A percentile compares a stretch with the other conserved stretches of the same genome.
phyloP scores from a whole-genome alignment of 164 flowering plant genomes.

The Vitis cinerea region DNA sequence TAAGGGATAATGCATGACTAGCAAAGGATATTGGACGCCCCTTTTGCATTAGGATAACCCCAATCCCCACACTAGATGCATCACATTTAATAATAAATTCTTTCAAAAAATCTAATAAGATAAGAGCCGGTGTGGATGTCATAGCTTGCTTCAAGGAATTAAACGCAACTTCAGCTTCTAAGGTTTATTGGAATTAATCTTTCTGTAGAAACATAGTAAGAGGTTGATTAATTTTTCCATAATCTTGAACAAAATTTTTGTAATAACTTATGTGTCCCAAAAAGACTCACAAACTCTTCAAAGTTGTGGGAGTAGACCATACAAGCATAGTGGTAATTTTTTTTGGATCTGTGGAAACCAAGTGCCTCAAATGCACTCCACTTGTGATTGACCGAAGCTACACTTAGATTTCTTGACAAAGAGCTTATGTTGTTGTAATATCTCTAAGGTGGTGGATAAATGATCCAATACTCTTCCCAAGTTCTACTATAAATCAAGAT shows the following conservation, averaged over 20 bases:
- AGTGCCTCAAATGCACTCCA: constrained; percentile 10
- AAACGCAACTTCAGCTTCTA: neutral
- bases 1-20: too few relatives aligned
- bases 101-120: neutral
- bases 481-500: constrained; percentile 1
- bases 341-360: neutral
- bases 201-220: neutral
- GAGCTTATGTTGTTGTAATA: neutral
- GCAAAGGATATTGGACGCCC: too few relatives aligned
- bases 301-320: neutral
- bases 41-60: neutral
- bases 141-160: neutral
- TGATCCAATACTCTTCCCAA: neutral
- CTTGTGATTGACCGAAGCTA: neutral
- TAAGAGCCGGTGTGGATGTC: neutral
- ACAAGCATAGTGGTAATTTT: neutral
- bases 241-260: neutral
- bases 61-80: neutral
- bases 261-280: neutral
- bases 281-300: neutral
- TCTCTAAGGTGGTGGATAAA: neutral
- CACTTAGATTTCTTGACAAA: constrained; percentile 3
- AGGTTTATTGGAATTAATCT: neutral
- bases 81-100: neutral
- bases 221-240: neutral